phyloP scores from a whole-genome alignment of 371 early-diverging fungal species.

The Globomyces sp. region DNA sequence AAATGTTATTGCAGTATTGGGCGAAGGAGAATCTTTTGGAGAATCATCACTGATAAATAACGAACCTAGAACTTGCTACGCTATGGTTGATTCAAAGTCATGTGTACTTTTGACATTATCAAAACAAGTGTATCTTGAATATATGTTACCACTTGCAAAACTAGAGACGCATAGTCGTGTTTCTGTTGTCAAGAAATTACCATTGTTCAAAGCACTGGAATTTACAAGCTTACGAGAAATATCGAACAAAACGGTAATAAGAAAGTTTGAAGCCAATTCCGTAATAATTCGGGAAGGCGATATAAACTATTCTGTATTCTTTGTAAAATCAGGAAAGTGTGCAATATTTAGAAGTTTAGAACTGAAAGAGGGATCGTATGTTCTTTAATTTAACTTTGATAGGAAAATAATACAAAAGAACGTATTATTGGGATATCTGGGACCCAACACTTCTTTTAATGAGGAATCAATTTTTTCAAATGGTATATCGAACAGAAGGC shows the following conservation, averaged over 20 bases:
- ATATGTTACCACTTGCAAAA: not conserved
- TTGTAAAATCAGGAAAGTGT: constrained; percentile 3
- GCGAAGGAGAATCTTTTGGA: constrained; percentile 15
- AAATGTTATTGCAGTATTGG: constrained; percentile 3
- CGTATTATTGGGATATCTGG: not conserved
- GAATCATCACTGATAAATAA: constrained; percentile 18
- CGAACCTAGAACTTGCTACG: constrained; percentile 1
- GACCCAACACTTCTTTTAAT: constrained; percentile 3
- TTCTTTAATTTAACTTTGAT: too few relatives aligned
- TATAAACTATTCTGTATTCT: not conserved
- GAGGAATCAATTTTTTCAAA: not conserved
- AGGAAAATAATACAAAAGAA: not conserved
- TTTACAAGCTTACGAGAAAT: not conserved
- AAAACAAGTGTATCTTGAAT: not conserved
- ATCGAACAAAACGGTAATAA: not conserved
- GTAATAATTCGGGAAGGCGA: not conserved
- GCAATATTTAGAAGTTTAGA: constrained; percentile 1
- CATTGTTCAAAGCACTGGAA: not conserved
- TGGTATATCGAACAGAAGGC: not conserved
- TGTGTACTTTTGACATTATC: not conserved
- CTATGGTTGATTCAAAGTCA: not conserved
- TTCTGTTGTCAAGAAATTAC: not conserved
- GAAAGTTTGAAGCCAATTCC: not conserved
- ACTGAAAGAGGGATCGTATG: not conserved
- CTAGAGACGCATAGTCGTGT: not conserved